Evolutionary conservation across 345 rosid species (phyloP).

Genomic region (Boechera retrofracta): DNA sequence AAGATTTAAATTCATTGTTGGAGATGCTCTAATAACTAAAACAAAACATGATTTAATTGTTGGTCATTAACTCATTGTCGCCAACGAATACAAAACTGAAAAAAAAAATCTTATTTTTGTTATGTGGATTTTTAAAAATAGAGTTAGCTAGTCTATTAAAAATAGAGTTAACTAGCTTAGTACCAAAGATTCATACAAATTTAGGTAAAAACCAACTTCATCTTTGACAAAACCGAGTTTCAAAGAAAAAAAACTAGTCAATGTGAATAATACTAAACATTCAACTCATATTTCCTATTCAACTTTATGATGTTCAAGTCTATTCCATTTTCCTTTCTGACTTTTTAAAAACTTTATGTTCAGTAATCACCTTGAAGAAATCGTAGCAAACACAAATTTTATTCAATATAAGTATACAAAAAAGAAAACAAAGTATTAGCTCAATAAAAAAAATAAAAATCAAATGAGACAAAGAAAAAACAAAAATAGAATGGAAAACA

Average conservation of each 20-base stretch:
- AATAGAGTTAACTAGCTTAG: too few relatives aligned
- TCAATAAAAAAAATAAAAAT: background rate
- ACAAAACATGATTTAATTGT: too few relatives aligned
- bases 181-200: background rate
- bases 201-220: background rate
- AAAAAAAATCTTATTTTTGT: too few relatives aligned
- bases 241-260: background rate
- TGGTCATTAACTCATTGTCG: too few relatives aligned
- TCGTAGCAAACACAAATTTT: background rate
- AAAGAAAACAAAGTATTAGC: background rate
- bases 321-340: background rate
- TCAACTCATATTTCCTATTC: background rate
- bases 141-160: too few relatives aligned
- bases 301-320: conserved; percentile 2
- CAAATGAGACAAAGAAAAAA: background rate
- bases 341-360: background rate
- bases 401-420: background rate
- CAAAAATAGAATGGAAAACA: conserved; percentile 10
- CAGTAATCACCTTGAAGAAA: background rate
- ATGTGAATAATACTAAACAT: background rate
- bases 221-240: conserved; percentile 1
- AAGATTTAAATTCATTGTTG: too few relatives aligned
- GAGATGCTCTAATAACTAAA: too few relatives aligned
- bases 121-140: too few relatives aligned
- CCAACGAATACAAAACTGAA: too few relatives aligned